phyloP scores from a whole-genome alignment of 2,329 filamentous ascomycete genomes.

The Chalaropsis ovoidea region DNA sequence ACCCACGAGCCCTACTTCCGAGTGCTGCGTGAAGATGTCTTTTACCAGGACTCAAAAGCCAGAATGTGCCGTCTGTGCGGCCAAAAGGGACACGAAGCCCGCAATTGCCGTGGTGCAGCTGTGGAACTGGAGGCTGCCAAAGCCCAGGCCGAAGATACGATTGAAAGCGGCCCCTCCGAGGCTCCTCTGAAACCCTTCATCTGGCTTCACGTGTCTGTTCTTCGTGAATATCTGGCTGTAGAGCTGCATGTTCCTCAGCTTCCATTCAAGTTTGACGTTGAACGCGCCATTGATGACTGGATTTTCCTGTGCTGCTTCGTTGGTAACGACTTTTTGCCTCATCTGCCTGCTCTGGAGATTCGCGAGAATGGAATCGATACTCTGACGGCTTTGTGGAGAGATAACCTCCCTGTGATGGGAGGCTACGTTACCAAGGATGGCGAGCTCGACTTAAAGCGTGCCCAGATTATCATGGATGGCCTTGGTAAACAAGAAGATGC shows the following conservation, averaged over 20 bases:
- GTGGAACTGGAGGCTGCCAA: constrained; percentile 49
- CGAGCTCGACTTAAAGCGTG: constrained; percentile 73
- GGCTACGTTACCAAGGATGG: constrained; percentile 96
- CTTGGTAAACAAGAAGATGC: constrained; percentile 86
- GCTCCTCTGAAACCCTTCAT: constrained; percentile 75
- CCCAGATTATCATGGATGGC: constrained; percentile 78
- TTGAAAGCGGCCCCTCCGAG: constrained; percentile 36
- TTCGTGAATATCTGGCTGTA: constrained; percentile 85
- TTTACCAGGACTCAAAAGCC: constrained; percentile 75
- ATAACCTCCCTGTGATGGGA: constrained; percentile 82
- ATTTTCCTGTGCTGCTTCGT: constrained; percentile 99
- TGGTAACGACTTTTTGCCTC: constrained; percentile 94
- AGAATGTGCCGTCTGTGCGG: constrained; percentile 81
- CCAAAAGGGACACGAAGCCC: constrained; percentile 81
- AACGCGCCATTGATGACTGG: constrained; percentile 93
- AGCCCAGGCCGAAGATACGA: constrained; percentile 21
- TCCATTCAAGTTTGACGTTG: constrained; percentile 82
- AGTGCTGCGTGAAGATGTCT: constrained; percentile 92
- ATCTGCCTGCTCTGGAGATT: constrained; percentile 94
- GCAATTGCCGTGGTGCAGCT: constrained; percentile 76
- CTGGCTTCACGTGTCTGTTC: constrained; percentile 86
- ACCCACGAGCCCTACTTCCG: constrained; percentile 97
- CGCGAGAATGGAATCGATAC: constrained; percentile 95
- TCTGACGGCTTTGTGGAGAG: constrained; percentile 91
- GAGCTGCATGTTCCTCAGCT: constrained; percentile 77